Evolutionary conservation across 1,139 yeast genomes (phyloP), one percentile per base, ranked within the genome.

Genomic region (Taphrina pruni): DNA sequence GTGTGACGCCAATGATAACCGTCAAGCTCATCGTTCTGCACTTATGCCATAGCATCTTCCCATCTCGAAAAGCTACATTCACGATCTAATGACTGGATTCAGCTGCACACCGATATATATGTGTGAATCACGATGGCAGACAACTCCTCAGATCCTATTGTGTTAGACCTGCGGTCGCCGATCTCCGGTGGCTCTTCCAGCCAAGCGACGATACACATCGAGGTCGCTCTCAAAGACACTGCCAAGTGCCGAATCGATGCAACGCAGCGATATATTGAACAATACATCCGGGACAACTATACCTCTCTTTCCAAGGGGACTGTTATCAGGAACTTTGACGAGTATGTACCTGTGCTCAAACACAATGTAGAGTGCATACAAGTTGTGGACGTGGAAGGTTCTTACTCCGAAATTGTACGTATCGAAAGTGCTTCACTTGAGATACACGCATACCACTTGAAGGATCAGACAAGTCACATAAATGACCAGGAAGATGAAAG

Each of bases 351-450:
- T 9, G 20, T 57, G 17, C 54, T 62, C 45, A 64, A 58, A 14
- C 50, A 56, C 17, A 50, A 64, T 41, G 70, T 72, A 14, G 72
- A 71, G 38, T 36, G 67, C 50, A 71, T 72, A 7, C 65, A 67
- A 1, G 73, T 73, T 9, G 72, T 71, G 9, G 73, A 72, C 17
- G 69, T 72, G 2, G 67, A 65, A 21, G 73, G 74, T 12, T 17
- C 61, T 41, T 38, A 36, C 20, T n/a, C 72, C 7, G 71, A 70
- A 21, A 66, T 70, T 12, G 58, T 72, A 17, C 56, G 67, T 8
- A 35, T 72, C 32, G 69, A 61, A 26, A 54, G 55, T 14, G 70
- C 71, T 46, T 45, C 45, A 57, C 69, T 72, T 32, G 72, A 69
- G 21, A 60, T 72, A 39, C 71, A 70, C 46, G 65, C 70, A 14